These are phyloP conservation scores for Fusarium euwallaceae DNA, from an alignment of 2,329 filamentous ascomycete species.

Conservation along the genomic window DNA sequence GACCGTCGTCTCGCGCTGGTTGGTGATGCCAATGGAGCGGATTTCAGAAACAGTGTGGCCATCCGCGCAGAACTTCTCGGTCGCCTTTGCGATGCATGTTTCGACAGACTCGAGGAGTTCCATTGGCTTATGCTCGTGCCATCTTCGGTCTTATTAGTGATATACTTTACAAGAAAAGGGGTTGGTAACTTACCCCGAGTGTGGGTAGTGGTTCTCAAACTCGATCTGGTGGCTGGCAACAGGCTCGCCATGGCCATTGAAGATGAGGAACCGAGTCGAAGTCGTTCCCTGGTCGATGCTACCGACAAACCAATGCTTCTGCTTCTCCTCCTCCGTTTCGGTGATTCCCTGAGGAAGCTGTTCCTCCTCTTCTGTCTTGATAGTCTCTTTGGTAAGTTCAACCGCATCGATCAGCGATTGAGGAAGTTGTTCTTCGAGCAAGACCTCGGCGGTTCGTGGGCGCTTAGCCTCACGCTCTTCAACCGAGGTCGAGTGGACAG, in stretches of 20 bases:
- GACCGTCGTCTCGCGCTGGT: conserved; percentile 89
- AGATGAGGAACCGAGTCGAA: conserved; percentile 90
- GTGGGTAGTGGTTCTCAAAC: conserved; percentile 85
- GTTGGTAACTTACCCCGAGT: conserved; percentile 77
- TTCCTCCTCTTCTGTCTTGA: conserved; percentile 24
- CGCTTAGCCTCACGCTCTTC: conserved; percentile 29
- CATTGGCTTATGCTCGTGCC: conserved; percentile 89
- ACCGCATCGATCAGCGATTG: conserved; percentile 45
- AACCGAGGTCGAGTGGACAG: conserved; percentile 17
- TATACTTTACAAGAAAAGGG: neutral
- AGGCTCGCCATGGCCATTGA: conserved; percentile 82
- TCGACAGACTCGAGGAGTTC: conserved; percentile 83
- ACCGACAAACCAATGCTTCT: conserved; percentile 77
- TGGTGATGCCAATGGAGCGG: conserved; percentile 86
- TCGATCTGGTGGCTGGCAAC: conserved; percentile 89
- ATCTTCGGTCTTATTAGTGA: conserved; percentile 63
- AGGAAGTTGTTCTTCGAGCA: conserved; percentile 42
- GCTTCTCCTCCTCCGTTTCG: conserved; percentile 50
- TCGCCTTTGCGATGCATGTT: conserved; percentile 82
- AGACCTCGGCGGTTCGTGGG: conserved; percentile 41
- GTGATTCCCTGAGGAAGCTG: conserved; percentile 49
- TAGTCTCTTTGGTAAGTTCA: conserved; percentile 30
- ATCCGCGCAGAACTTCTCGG: conserved; percentile 76
- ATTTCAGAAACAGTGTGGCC: conserved; percentile 78
- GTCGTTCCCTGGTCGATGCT: conserved; percentile 94